Percentiles rank a stretch among this genome's conserved stretches.
phyloP scores from a whole-genome alignment of 345 rosid species.

The Cardiospermum halicacabum region DNA sequence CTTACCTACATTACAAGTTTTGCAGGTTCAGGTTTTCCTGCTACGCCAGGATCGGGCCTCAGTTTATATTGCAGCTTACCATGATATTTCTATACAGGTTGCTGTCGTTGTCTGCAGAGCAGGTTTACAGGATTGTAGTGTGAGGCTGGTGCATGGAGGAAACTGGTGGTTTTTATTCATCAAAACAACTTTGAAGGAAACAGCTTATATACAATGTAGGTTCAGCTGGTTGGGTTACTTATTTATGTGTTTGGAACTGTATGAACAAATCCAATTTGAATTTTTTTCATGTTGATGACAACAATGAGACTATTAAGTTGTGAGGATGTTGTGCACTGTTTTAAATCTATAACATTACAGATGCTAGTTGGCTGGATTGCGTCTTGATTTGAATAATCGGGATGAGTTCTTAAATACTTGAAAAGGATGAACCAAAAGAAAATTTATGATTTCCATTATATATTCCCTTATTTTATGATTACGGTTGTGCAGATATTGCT shows the following conservation, averaged over 20 bases:
- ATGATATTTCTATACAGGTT: constrained; percentile 39
- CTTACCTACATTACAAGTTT: constrained; percentile 29
- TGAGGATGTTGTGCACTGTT: neutral
- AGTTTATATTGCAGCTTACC: constrained; percentile 32
- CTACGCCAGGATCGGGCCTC: constrained; percentile 34
- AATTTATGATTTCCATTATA: too few relatives aligned
- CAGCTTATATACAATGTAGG: neutral
- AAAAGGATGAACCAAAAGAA: too few relatives aligned
- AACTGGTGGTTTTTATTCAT: neutral
- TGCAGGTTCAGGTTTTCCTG: constrained; percentile 46
- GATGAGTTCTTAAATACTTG: too few relatives aligned
- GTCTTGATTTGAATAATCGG: too few relatives aligned
- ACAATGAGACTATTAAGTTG: neutral
- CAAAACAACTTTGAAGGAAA: neutral
- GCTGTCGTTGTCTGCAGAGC: constrained; percentile 26
- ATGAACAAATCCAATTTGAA: neutral
- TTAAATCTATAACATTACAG: neutral
- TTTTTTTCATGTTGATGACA: neutral
- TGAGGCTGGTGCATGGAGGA: neutral
- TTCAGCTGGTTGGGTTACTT: neutral
- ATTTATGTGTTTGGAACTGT: neutral
- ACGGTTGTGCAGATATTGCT: too few relatives aligned
- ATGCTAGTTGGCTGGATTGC: neutral
- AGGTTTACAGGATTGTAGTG: constrained; percentile 20
- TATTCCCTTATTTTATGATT: too few relatives aligned